These are phyloP conservation scores for Cordyceps farinosa DNA, from an alignment of 2,329 filamentous ascomycete genomes.

Conservation along the genomic window DNA sequence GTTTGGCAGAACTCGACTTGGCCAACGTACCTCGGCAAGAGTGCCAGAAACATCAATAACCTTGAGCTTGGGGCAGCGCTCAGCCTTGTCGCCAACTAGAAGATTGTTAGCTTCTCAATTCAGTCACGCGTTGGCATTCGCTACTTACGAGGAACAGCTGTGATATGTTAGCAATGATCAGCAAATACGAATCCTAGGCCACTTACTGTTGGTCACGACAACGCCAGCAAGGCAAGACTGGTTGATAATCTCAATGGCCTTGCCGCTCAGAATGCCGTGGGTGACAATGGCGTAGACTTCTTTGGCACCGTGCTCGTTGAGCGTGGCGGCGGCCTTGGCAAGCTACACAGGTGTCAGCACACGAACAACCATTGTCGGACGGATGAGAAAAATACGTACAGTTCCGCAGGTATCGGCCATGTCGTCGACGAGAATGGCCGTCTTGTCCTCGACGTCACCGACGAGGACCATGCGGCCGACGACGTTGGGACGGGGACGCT, in stretches of 20 bases:
- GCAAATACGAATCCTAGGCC: slow-evolving; percentile 1
- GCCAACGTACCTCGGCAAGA: slow-evolving; percentile 52
- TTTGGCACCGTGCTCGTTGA: slow-evolving; percentile 80
- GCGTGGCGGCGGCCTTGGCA: slow-evolving; percentile 80
- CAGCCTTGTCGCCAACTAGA: slow-evolving; percentile 69
- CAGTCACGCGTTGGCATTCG: not conserved
- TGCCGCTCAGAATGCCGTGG: slow-evolving; percentile 85
- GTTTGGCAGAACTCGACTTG: not conserved
- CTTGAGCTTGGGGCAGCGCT: slow-evolving; percentile 73
- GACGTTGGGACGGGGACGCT: slow-evolving; percentile 79
- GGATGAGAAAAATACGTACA: slow-evolving; percentile 25
- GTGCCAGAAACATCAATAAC: slow-evolving; percentile 92
- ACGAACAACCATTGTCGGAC: not conserved
- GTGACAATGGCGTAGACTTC: slow-evolving; percentile 94
- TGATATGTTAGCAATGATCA: slow-evolving; percentile 24
- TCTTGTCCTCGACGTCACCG: slow-evolving; percentile 84
- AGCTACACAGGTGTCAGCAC: slow-evolving; percentile 32
- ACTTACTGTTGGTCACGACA: slow-evolving; percentile 78
- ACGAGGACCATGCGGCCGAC: slow-evolving; percentile 93
- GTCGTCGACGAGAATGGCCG: slow-evolving; percentile 94
- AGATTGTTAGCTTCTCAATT: not conserved
- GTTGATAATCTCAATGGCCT: slow-evolving; percentile 83
- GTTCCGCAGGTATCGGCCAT: slow-evolving; percentile 97
- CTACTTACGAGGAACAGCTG: slow-evolving; percentile 35
- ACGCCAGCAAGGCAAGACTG: slow-evolving; percentile 70